phyloP scores from a whole-genome alignment of 257 asterid species.

The Solanum etuberosum region DNA sequence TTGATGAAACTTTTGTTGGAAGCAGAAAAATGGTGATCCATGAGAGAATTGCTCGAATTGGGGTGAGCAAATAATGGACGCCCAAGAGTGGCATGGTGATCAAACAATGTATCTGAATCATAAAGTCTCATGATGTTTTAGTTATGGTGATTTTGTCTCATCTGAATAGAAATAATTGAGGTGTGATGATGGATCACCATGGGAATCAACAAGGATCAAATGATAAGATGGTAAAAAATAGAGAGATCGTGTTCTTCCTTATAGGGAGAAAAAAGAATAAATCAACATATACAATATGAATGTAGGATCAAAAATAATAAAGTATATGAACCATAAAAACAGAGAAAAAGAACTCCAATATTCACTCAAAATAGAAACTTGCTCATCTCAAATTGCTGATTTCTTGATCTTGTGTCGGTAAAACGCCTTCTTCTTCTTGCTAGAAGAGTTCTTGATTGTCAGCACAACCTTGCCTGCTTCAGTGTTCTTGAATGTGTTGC shows the following conservation, averaged over 20 bases:
- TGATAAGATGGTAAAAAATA: neutral
- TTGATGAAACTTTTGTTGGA: too few relatives aligned
- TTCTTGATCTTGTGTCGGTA: constrained; percentile 53
- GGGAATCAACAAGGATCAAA: too few relatives aligned
- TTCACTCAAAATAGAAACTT: neutral
- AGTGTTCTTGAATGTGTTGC: constrained; percentile 58
- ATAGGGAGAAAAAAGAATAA: neutral
- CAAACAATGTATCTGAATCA: too few relatives aligned
- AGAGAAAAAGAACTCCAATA: neutral
- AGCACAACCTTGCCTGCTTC: constrained; percentile 58
- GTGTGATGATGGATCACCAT: too few relatives aligned
- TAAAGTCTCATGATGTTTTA: too few relatives aligned
- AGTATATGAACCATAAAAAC: neutral
- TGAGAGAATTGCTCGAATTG: too few relatives aligned
- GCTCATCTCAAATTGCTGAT: constrained; percentile 20
- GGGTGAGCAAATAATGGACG: too few relatives aligned
- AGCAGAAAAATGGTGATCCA: too few relatives aligned
- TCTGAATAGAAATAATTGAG: too few relatives aligned
- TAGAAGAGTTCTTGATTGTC: constrained; percentile 41
- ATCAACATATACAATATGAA: neutral
- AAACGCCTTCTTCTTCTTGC: constrained; percentile 65
- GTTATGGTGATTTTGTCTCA: too few relatives aligned
- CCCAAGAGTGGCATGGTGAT: too few relatives aligned
- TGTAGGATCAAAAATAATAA: neutral
- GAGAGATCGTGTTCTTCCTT: neutral